phyloP scores from a whole-genome alignment of 176 grass and related monocot genomes.

The Alloteropsis semialata region DNA sequence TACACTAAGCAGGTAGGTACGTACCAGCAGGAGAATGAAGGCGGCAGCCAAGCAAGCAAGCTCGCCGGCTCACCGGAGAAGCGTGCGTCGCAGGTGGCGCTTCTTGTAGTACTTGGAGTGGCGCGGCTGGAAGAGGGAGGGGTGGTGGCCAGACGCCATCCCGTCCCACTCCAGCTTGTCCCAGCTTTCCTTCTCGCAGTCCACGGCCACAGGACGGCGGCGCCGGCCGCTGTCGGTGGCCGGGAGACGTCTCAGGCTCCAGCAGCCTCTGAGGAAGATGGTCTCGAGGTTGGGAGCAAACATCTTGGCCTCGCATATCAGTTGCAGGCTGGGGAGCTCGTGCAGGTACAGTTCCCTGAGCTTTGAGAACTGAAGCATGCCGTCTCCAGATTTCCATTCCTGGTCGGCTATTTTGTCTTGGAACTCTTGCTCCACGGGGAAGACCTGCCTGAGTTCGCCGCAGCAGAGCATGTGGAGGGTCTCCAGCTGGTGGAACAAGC shows the following conservation, averaged over 20 bases:
- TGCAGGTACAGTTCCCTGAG: neutral
- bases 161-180: conserved; percentile 10
- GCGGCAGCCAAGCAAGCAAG: neutral
- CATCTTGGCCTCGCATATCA: neutral
- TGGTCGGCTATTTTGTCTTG: neutral
- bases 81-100: neutral
- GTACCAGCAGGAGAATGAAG: neutral
- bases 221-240: neutral
- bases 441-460: neutral
- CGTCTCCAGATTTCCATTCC: neutral
- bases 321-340: neutral
- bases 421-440: neutral
- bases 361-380: neutral
- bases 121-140: neutral
- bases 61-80: neutral
- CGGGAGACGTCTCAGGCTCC: neutral
- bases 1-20: no score
- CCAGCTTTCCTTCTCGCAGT: conserved; percentile 31
- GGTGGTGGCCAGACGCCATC: neutral
- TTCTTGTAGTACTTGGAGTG: neutral
- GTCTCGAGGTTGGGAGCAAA: neutral
- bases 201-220: neutral
- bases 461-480: neutral
- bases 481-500: neutral
- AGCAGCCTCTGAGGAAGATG: neutral